Evolutionary conservation across 2,329 filamentous ascomycete genomes (phyloP), one percentile per base, ranked within the genome.

Genomic region (Aspergillus japonicus): DNA sequence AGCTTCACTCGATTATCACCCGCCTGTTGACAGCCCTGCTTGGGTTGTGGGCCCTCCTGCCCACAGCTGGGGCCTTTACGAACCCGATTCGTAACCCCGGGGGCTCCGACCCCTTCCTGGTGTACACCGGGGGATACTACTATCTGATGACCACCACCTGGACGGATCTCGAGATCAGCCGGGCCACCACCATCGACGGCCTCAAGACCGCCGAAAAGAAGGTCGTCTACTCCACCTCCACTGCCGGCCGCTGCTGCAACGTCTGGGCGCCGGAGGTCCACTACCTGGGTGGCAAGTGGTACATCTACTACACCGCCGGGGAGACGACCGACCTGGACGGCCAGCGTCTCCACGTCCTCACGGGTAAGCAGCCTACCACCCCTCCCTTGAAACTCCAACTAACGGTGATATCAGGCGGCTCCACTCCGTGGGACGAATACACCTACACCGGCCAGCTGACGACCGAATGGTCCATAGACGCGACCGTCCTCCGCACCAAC

Each of bases 241-340:
- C 77, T 16, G 67, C 82, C 2, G 73, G 72, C 2, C 74, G 82
- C 14, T 81, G 80, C 68, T 82, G 81, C 68, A 84, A 84, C 56
- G 79, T 86, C 44, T 86, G 83, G 84, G 83, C 84, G 0, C 84
- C 83, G 0, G 83, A 85, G 63, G 72, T 84, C 0, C 83, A 85
- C 64, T 81, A 80, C 58, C 66, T 85, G 11, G 75, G 79, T 21
- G 72, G 71, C 50, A 64, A 66, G 35, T 81, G 83, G 83, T 85
- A 83, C 58, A 78, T 86, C 47, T 86, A 86, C 71, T 86, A 85
- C 67, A 82, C 83, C 0, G 81, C 82, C 1, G 82, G 83, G 0
- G 74, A 74, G 24, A 69, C 70, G 1, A 73, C 70, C 3, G 76
- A 83, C 61, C 71, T 85, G 1, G 79, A 79, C 24, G 75, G 76